Evolutionary conservation across 2,329 filamentous ascomycete species (phyloP).

Genomic region (Arthrobotrys musiformis): DNA sequence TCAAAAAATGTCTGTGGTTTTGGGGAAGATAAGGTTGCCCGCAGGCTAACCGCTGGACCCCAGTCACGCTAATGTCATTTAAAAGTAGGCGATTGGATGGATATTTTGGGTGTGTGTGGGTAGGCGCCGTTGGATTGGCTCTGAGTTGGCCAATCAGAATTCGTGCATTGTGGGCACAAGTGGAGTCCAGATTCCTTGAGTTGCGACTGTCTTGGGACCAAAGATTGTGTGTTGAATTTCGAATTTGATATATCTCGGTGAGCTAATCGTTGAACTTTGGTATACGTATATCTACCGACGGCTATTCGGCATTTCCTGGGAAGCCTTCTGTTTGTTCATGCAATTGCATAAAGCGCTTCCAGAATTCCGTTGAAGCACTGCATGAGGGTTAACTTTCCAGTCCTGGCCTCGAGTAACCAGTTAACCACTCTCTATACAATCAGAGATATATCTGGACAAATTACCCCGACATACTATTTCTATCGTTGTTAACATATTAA

Average conservation of each 20-base stretch:
- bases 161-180: not conserved
- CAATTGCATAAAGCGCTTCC: not conserved
- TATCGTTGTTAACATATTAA: too few relatives aligned
- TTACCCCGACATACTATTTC: too few relatives aligned
- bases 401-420: too few relatives aligned
- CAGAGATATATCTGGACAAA: too few relatives aligned
- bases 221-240: too few relatives aligned
- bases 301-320: not conserved
- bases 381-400: too few relatives aligned
- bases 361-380: not conserved
- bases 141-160: constrained; percentile 8
- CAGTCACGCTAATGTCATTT: constrained; percentile 22
- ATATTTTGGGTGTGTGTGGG: constrained; percentile 54
- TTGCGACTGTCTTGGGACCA: too few relatives aligned
- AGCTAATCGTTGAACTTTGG: too few relatives aligned
- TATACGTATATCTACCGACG: too few relatives aligned
- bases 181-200: not conserved
- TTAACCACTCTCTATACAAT: too few relatives aligned
- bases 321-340: too few relatives aligned
- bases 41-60: constrained; percentile 16
- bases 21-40: constrained; percentile 17
- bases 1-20: not conserved
- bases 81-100: constrained; percentile 18
- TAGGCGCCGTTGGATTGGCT: constrained; percentile 38
- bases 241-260: too few relatives aligned